Percentiles rank a stretch among this genome's conserved stretches.
These are phyloP conservation scores for Lycium ferocissimum DNA, from an alignment of 257 asterid genomes.

Conservation along the genomic window DNA sequence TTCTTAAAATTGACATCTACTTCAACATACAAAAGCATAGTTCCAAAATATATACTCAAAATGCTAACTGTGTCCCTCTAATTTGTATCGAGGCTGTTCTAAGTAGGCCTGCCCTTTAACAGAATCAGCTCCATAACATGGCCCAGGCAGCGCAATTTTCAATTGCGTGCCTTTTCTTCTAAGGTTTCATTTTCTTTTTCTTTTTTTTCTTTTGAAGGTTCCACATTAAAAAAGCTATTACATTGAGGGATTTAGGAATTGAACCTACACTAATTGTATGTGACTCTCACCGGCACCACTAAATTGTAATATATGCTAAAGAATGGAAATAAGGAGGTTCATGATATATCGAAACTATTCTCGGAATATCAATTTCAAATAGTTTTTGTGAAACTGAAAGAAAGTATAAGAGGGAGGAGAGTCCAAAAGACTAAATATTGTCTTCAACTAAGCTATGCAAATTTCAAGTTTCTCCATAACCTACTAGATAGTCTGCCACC, in stretches of 20 bases:
- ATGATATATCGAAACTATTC: too few species aligned
- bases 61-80: neutral
- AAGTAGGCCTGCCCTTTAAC: constrained; percentile 16
- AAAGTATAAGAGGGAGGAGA: too few species aligned
- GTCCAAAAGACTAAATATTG: too few species aligned
- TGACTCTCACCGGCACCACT: too few species aligned
- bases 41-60: constrained; percentile 28
- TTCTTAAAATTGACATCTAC: constrained; percentile 17
- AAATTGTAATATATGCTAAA: too few species aligned
- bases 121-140: constrained; percentile 4
- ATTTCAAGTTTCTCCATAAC: too few species aligned
- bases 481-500: too few species aligned
- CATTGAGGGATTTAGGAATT: too few species aligned
- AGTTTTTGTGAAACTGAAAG: too few species aligned
- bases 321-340: too few species aligned
- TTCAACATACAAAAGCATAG: constrained; percentile 27
- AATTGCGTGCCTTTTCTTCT: neutral
- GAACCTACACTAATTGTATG: neutral
- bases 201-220: neutral
- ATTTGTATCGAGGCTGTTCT: neutral
- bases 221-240: neutral
- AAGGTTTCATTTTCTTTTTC: neutral
- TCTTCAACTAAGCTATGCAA: too few species aligned
- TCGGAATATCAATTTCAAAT: too few species aligned
- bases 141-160: constrained; percentile 11